Percentiles rank a stretch among this genome's conserved stretches.
Conservation (phyloP, 1,139 yeast species). For the Geotrichum cucujoidarum region DNA sequence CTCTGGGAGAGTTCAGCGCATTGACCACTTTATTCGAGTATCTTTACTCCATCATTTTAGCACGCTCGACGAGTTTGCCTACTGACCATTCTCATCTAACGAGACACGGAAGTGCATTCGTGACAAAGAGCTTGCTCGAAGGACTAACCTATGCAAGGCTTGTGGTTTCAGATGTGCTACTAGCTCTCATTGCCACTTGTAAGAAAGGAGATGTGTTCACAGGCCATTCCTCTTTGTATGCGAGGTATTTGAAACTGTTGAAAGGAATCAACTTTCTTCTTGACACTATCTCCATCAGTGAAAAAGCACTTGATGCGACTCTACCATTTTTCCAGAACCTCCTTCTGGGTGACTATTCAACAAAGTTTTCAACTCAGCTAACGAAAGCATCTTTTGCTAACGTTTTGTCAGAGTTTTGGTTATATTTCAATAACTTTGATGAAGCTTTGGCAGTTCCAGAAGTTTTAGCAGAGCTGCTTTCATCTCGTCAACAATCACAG, state of each 20-base stretch:
- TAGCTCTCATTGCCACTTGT: constrained; percentile 21
- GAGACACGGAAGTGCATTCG: constrained; percentile 22
- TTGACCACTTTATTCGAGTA: constrained; percentile 10
- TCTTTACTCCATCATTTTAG: constrained; percentile 8
- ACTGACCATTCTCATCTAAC: constrained; percentile 22
- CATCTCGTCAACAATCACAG: constrained; percentile 1
- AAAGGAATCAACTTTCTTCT: constrained; percentile 21
- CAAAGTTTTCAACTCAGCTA: neutral
- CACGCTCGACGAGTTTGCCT: neutral
- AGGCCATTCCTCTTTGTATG: constrained; percentile 24
- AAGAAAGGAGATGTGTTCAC: constrained; percentile 23
- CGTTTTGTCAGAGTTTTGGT: constrained; percentile 2
- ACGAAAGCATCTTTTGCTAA: constrained; percentile 2
- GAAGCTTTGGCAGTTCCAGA: constrained; percentile 1
- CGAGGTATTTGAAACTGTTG: constrained; percentile 20
- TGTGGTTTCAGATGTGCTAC: constrained; percentile 24
- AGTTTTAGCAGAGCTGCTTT: constrained; percentile 10
- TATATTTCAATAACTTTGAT: neutral
- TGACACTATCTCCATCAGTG: constrained; percentile 8
- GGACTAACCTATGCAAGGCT: constrained; percentile 20
- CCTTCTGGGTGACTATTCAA: neutral
- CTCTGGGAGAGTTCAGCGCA: constrained; percentile 4
- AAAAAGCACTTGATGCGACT: neutral
- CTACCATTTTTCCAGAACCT: constrained; percentile 5
- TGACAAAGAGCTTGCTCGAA: constrained; percentile 23